Evolutionary conservation across 805 yeast species (phyloP).

Genomic region (Candida silvatica): DNA sequence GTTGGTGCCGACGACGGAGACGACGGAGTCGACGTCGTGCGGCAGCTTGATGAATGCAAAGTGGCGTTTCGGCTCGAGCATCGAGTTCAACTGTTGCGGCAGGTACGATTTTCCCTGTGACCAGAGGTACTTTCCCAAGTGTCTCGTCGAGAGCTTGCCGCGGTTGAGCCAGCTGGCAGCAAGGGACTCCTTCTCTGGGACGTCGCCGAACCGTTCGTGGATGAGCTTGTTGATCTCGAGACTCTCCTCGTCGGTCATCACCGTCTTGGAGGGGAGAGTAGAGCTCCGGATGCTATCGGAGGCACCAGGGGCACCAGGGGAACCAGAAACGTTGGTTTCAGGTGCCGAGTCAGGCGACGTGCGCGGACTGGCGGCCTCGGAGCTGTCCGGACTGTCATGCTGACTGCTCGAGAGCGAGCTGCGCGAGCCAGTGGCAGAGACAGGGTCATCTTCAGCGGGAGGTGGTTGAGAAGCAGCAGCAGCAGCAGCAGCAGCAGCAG

Average conservation of each 20-base stretch:
- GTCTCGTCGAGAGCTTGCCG: conserved; percentile 15
- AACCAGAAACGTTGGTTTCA: not conserved
- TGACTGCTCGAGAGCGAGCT: conserved; percentile 1
- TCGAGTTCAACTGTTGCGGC: conserved; percentile 72
- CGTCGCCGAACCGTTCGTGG: conserved; percentile 7
- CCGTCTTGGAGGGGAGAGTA: conserved; percentile 12
- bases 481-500: no score
- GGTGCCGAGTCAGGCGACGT: not conserved
- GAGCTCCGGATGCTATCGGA: not conserved
- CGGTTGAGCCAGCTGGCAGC: conserved; percentile 6
- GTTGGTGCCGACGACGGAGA: conserved; percentile 32
- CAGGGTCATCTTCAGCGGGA: no score
- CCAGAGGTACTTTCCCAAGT: conserved; percentile 21
- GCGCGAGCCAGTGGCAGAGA: no score
- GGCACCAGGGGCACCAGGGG: not conserved
- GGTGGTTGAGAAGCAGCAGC: no score
- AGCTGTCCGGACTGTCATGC: no score
- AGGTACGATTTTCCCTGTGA: conserved; percentile 34
- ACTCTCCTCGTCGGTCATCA: conserved; percentile 19
- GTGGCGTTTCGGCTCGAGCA: conserved; percentile 83
- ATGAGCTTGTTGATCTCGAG: conserved; percentile 23
- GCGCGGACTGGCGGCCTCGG: not conserved
- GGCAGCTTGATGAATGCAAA: conserved; percentile 76
- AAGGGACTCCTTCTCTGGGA: not conserved
- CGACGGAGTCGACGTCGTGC: conserved; percentile 17